Evolutionary conservation across 495 filamentous ascomycete species (phyloP), one percentile per base, ranked within the genome.

Genomic region (Tuber microsphaerosporum): DNA sequence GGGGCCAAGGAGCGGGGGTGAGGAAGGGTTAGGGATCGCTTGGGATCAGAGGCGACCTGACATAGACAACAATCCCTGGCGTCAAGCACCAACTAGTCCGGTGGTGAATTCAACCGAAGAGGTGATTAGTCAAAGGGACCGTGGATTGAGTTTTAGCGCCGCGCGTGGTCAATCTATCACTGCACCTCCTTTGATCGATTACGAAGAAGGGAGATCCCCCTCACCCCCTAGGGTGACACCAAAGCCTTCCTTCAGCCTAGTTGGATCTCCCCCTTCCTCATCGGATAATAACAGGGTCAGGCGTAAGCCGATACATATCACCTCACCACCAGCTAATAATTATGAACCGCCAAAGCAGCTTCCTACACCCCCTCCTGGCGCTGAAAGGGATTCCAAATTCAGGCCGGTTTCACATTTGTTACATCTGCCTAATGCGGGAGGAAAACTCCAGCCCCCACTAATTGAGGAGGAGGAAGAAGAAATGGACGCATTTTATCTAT

Each of bases 341-440:
- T 71, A 78, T 72, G 74, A 82, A 48, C 73, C 79, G 20, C 70
- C 81, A 14, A 77, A 79, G 20, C 81, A 83, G 70, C 81, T 85
- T 61, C 84, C 84, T 14, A 85, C 84, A 8, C 84, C 84, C 68
- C 84, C 84, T 20, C 81, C 81, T 16, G 77, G 73, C 16, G 56
- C 56, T 22, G 76, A 76, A 51, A 75, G 46, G 42, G 61, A 79
- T 34, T 22, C 69, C 69, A 75, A 68, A 70, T 83, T 86, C 20
- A 85, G 88, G 9, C 88, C 88, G 1, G 76, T 88, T 12, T 90
- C 89, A 7, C 89, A 91, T 81, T 84, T 90, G 39, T 77, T 90
- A 42, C 88, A 91, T 78, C 81, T 86, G 69, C 88, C 89, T 0
- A 89, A 88, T 76, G 86, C 86, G 31, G 79, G 84, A 20, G 71